Percentiles rank a stretch among this genome's conserved stretches.
Conservation (phyloP, 192 early-diverging fungal genomes). For the Coemansia sp. region DNA sequence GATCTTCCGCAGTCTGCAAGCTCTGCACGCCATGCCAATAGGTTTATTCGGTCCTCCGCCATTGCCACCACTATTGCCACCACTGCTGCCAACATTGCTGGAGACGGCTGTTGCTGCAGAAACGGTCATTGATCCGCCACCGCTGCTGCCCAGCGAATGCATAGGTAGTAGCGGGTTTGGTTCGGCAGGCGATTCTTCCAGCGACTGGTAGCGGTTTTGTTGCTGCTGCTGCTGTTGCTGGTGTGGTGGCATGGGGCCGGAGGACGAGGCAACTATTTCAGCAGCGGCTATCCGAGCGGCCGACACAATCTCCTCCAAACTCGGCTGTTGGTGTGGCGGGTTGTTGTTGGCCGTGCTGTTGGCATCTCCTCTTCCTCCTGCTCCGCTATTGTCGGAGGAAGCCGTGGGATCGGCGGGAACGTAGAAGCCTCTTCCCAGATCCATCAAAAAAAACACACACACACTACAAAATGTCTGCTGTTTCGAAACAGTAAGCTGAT, state of each 20-base stretch:
- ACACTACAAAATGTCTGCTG: neutral
- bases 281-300: conserved; percentile 5
- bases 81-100: too few species aligned
- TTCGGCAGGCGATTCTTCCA: too few species aligned
- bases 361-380: neutral
- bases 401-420: neutral
- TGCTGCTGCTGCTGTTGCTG: too few species aligned
- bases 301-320: conserved; percentile 14
- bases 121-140: neutral
- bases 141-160: neutral
- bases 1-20: conserved; percentile 54
- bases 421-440: neutral
- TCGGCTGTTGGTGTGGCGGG: neutral
- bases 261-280: neutral
- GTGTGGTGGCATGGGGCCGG: neutral
- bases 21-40: conserved; percentile 54
- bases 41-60: conserved; percentile 17
- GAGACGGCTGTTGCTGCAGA: too few species aligned
- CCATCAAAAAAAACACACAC: neutral
- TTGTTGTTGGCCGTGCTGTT: neutral
- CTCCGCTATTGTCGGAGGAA: too few species aligned
- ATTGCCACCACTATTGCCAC: too few species aligned
- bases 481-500: neutral
- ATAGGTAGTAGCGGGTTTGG: too few species aligned
- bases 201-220: too few species aligned